These are phyloP conservation scores for Cordyceps pruinosa DNA, from an alignment of 2,329 filamentous ascomycete genomes.

Conservation along the genomic window DNA sequence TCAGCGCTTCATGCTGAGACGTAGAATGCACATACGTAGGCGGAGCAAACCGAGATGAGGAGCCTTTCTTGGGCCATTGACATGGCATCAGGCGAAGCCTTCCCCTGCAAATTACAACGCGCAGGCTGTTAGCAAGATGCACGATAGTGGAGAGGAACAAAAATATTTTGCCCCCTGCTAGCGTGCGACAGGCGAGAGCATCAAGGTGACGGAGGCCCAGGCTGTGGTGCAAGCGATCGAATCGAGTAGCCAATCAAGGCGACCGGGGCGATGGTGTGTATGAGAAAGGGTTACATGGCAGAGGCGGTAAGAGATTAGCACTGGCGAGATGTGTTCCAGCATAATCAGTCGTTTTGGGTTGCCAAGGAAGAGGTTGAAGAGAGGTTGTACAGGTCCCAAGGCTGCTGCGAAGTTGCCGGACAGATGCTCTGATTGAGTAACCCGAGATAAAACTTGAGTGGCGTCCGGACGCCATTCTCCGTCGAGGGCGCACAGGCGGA, in stretches of 20 bases:
- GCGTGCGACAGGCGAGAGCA: constrained; percentile 7
- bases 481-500: background rate
- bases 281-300: background rate
- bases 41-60: constrained; percentile 1
- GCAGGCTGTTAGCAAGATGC: background rate
- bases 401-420: background rate
- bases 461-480: constrained; percentile 3
- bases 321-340: background rate
- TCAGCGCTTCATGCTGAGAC: background rate
- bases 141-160: background rate
- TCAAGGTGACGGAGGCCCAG: background rate
- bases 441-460: background rate
- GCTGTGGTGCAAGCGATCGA: constrained; percentile 6
- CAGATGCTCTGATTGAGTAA: background rate
- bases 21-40: background rate
- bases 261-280: background rate
- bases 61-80: constrained; percentile 5
- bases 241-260: background rate
- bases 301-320: constrained; percentile 2
- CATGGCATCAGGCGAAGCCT: background rate
- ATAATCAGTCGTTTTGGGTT: background rate
- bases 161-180: constrained; percentile 3
- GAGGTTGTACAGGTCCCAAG: background rate
- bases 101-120: background rate
- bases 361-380: background rate